A percentile compares a stretch with the other conserved stretches of the same genome.
These are phyloP conservation scores for Camelina laxa DNA, from an alignment of 345 rosid species.

Conservation along the genomic window DNA sequence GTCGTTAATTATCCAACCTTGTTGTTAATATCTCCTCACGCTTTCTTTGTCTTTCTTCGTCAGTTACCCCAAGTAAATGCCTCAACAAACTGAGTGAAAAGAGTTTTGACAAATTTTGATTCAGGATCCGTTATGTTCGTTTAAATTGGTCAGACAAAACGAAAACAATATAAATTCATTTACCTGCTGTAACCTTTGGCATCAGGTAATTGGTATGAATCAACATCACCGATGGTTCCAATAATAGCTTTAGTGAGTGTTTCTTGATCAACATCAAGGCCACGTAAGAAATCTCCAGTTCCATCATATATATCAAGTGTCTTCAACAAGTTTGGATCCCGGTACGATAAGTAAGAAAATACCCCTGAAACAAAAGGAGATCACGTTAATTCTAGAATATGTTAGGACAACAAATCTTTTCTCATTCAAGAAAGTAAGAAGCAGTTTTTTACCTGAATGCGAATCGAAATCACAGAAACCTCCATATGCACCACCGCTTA, in stretches of 20 bases:
- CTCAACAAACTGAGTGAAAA: conserved; percentile 59
- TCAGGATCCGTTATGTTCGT: conserved; percentile 12
- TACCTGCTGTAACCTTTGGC: conserved; percentile 99
- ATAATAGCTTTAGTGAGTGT: conserved; percentile 89
- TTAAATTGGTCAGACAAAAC: not conserved
- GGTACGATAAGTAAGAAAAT: conserved; percentile 84
- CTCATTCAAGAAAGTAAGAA: not conserved
- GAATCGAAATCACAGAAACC: conserved; percentile 95
- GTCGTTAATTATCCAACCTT: conserved; percentile 63
- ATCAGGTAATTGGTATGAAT: conserved; percentile 95
- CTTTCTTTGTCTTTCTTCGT: conserved; percentile 83
- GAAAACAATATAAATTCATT: not conserved
- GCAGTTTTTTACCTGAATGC: conserved; percentile 68
- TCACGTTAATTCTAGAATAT: not conserved
- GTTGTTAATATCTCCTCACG: conserved; percentile 91
- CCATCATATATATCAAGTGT: conserved; percentile 87
- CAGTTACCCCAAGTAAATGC: conserved; percentile 75
- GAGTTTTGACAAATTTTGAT: conserved; percentile 5
- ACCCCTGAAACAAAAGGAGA: conserved; percentile 57
- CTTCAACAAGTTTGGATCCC: conserved; percentile 92
- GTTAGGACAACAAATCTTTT: not conserved
- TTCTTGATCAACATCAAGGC: conserved; percentile 82
- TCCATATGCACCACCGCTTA: conserved; percentile 98
- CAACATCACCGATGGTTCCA: conserved; percentile 94
- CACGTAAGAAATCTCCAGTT: conserved; percentile 83